Percentiles rank a stretch among this genome's conserved stretches.
These are phyloP conservation scores for Nakazawaea ambrosiae DNA, from an alignment of 805 yeast species.

Conservation along the genomic window DNA sequence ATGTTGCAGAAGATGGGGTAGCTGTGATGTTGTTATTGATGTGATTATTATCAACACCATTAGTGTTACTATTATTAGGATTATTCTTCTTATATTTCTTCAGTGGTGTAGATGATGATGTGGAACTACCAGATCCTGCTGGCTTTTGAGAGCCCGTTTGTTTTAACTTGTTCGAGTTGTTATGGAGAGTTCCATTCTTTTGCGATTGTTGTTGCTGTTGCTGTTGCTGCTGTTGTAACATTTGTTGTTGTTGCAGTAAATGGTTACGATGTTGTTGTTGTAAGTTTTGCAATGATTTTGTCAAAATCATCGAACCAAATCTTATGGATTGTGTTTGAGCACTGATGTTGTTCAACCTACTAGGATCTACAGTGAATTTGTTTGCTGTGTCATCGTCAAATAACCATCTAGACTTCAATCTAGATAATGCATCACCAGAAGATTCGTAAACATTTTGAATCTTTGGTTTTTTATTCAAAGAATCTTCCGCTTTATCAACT, in stretches of 20 bases:
- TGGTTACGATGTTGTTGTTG: constrained; percentile 25
- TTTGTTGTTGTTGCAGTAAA: constrained; percentile 22
- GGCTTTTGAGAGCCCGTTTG: constrained; percentile 2
- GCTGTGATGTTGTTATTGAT: neutral
- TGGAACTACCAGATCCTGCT: constrained; percentile 7
- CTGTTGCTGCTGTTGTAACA: constrained; percentile 24
- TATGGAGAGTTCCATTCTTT: constrained; percentile 1
- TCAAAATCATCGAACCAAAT: constrained; percentile 84
- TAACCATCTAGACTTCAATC: constrained; percentile 42
- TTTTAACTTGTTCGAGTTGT: neutral
- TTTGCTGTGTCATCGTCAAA: constrained; percentile 42
- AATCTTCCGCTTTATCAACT: neutral
- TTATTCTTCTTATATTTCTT: neutral
- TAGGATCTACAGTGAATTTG: constrained; percentile 47
- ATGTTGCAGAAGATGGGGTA: neutral
- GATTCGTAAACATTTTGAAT: constrained; percentile 26
- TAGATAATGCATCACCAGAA: constrained; percentile 23
- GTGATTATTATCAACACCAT: no score
- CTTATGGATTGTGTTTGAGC: constrained; percentile 84
- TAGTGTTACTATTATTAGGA: neutral
- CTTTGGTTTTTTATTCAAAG: constrained; percentile 13
- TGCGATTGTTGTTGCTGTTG: constrained; percentile 23
- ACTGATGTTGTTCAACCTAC: constrained; percentile 72
- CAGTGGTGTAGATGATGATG: neutral
- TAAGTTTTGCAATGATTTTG: constrained; percentile 59